These are phyloP conservation scores for Boletus huronensis DNA, from an alignment of 768 basidiomycete genomes.

Conservation along the genomic window DNA sequence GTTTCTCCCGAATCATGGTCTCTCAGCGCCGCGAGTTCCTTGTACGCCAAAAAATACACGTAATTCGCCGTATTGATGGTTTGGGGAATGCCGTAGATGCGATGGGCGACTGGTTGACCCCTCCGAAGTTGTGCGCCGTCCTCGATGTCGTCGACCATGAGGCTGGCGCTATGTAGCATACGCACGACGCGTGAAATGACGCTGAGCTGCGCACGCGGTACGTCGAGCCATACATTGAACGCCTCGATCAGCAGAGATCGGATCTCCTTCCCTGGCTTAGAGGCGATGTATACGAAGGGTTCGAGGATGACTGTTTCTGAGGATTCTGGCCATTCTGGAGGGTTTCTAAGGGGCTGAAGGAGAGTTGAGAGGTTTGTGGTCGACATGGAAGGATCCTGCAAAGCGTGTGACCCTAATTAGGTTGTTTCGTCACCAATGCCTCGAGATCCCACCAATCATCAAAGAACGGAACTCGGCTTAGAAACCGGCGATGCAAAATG, in stretches of 20 bases:
- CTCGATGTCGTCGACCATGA: constrained; percentile 96
- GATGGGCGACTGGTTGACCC: constrained; percentile 86
- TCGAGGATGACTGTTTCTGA: constrained; percentile 55
- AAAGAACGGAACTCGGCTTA: not conserved
- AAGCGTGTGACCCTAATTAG: not conserved
- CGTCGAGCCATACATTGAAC: constrained; percentile 89
- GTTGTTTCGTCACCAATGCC: not conserved
- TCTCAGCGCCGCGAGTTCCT: constrained; percentile 53
- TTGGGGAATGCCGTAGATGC: constrained; percentile 94
- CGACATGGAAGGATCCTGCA: constrained; percentile 2
- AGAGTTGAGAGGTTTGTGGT: constrained; percentile 11
- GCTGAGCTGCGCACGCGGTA: constrained; percentile 65
- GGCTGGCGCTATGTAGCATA: constrained; percentile 92
- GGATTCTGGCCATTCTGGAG: constrained; percentile 36
- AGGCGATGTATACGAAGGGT: constrained; percentile 80
- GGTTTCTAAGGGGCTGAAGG: constrained; percentile 18
- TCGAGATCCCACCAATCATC: not conserved
- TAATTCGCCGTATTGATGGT: constrained; percentile 98
- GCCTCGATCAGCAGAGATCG: constrained; percentile 84
- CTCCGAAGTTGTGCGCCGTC: constrained; percentile 84
- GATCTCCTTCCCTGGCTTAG: constrained; percentile 91
- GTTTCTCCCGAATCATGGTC: not conserved
- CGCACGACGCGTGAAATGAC: constrained; percentile 80
- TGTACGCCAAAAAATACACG: constrained; percentile 91
- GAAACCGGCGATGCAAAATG: no score